phyloP scores from a whole-genome alignment of 2,329 filamentous ascomycete species.

The Phialophora expanda region DNA sequence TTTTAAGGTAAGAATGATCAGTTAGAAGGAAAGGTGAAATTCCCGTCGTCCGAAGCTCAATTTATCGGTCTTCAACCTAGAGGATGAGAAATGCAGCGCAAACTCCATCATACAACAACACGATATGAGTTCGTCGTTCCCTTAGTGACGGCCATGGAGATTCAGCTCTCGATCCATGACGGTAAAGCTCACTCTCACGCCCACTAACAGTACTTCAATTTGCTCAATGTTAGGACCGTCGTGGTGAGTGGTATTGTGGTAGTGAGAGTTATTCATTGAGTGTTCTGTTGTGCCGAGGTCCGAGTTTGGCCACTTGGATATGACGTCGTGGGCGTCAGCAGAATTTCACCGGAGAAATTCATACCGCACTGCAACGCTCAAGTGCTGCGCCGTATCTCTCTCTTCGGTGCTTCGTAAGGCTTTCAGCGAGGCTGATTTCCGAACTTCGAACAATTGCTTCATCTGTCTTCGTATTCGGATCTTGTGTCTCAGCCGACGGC shows the following conservation, averaged over 20 bases:
- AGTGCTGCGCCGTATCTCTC: neutral
- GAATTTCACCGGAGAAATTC: neutral
- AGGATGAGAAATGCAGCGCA: constrained; percentile 39
- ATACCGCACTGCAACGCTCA: neutral
- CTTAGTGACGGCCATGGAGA: neutral
- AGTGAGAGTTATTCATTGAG: neutral
- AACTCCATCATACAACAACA: constrained; percentile 30
- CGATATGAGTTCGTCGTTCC: neutral
- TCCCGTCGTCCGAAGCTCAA: constrained; percentile 24
- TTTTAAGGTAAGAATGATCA: neutral
- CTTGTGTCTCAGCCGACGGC: neutral
- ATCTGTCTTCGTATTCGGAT: constrained; percentile 29
- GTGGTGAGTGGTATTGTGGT: neutral
- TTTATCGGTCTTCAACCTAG: constrained; percentile 19
- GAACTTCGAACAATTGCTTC: neutral
- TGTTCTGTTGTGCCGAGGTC: constrained; percentile 3
- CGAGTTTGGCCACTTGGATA: neutral
- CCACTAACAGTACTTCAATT: neutral
- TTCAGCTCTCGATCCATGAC: neutral
- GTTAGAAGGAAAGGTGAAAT: constrained; percentile 14
- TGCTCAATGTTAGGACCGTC: neutral
- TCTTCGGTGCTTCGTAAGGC: constrained; percentile 9
- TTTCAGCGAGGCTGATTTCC: constrained; percentile 29
- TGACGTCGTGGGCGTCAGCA: neutral
- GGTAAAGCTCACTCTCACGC: neutral